Evolutionary conservation across 2,329 filamentous ascomycete genomes (phyloP).

Genomic region (Mariannaea elegans): DNA sequence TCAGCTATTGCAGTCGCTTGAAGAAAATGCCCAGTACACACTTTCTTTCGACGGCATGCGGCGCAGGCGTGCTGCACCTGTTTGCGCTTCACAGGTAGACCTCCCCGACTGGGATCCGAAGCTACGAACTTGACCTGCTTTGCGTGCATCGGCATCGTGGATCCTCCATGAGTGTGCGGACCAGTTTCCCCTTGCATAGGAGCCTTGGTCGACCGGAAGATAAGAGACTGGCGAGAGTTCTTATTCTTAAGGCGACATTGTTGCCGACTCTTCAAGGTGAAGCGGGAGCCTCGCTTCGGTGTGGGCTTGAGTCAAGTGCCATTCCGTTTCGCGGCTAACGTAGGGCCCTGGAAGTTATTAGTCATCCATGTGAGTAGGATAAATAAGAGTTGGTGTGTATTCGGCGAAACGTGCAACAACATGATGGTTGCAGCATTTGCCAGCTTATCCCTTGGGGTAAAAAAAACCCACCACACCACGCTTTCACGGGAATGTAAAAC

Average conservation of each 20-base stretch:
- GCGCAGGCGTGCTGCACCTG: slow-evolving; percentile 68
- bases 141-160: slow-evolving; percentile 30
- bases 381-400: neutral
- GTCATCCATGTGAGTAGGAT: neutral
- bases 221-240: neutral
- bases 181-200: neutral
- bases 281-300: slow-evolving; percentile 6
- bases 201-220: slow-evolving; percentile 1
- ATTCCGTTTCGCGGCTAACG: neutral
- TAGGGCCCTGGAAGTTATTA: neutral
- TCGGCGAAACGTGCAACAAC: neutral
- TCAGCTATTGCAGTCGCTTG: neutral
- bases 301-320: slow-evolving; percentile 10
- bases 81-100: slow-evolving; percentile 66
- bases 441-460: no score
- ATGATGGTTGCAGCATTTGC: neutral
- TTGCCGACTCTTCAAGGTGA: slow-evolving; percentile 3
- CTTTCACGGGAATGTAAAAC: no score
- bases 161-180: slow-evolving; percentile 15
- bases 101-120: slow-evolving; percentile 58
- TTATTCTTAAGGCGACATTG: slow-evolving; percentile 3
- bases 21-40: slow-evolving; percentile 30
- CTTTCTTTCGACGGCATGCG: slow-evolving; percentile 64
- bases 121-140: slow-evolving; percentile 64
- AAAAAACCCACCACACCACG: no score